Percentiles rank a stretch among this genome's conserved stretches.
Evolutionary conservation across 352 stramenopile genomes (phyloP).

Genomic region (Achlya hypogyna): DNA sequence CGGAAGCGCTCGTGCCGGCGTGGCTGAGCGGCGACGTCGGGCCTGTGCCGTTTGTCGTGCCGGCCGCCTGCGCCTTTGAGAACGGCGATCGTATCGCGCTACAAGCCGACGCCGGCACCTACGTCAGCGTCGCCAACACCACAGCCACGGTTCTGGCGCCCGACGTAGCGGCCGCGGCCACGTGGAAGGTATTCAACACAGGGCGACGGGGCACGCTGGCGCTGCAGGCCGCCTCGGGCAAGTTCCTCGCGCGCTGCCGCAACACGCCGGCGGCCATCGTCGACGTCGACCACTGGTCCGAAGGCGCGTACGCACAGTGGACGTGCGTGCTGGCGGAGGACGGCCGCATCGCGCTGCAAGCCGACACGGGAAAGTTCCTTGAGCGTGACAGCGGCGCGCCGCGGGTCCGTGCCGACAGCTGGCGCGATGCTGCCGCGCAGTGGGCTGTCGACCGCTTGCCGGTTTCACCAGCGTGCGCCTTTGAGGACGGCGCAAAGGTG

Average conservation of each 20-base stretch:
- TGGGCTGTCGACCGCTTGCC: background rate
- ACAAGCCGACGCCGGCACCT: slow-evolving; percentile 8
- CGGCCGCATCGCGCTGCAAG: slow-evolving; percentile 1
- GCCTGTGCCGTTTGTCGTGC: background rate
- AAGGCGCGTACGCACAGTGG: slow-evolving; percentile 7
- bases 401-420: background rate
- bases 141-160: background rate
- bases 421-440: background rate
- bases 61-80: background rate
- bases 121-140: background rate
- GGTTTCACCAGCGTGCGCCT: background rate
- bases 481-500: background rate
- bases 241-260: slow-evolving; percentile 7
- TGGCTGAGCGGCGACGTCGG: background rate
- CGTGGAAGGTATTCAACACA: background rate
- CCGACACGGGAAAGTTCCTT: slow-evolving; percentile 6
- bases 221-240: slow-evolving; percentile 7
- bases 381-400: background rate
- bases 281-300: background rate
- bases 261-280: background rate
- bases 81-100: background rate
- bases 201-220: background rate
- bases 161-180: background rate
- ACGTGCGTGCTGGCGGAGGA: background rate
- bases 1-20: background rate